Percentiles rank a stretch among this genome's conserved stretches.
phyloP scores from a whole-genome alignment of 179 eudicot species.

The Actinidia polygama region DNA sequence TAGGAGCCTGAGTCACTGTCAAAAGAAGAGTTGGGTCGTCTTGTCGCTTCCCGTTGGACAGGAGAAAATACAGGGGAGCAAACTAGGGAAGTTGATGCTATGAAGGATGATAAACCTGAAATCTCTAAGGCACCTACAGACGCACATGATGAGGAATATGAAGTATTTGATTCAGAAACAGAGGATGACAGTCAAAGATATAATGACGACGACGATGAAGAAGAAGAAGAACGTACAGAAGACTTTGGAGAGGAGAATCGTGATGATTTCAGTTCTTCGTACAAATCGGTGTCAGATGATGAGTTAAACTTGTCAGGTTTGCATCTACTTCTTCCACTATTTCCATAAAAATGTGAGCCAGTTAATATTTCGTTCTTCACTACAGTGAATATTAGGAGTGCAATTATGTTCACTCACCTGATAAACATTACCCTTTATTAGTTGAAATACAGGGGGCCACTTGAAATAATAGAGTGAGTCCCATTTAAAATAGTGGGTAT shows the following conservation, averaged over 20 bases:
- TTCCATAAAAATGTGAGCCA: background rate
- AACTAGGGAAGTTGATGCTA: conserved; percentile 43
- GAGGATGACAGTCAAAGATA: conserved; percentile 64
- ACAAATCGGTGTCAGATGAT: conserved; percentile 75
- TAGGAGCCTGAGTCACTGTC: conserved; percentile 69
- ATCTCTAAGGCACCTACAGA: conserved; percentile 44
- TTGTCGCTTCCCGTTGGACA: conserved; percentile 97
- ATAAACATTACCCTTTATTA: too few relatives aligned
- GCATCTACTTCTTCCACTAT: conserved; percentile 17
- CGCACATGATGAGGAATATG: conserved; percentile 66
- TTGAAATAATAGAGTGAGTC: too few relatives aligned
- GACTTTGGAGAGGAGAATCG: conserved; percentile 58
- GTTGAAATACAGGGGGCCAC: too few relatives aligned
- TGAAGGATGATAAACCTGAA: conserved; percentile 36
- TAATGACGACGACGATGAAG: conserved; percentile 60
- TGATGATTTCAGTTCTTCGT: conserved; percentile 56
- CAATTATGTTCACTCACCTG: too few relatives aligned
- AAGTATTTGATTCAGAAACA: conserved; percentile 70
- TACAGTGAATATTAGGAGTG: background rate
- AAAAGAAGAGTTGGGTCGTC: conserved; percentile 93
- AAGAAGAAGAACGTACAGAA: conserved; percentile 50
- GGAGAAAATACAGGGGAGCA: conserved; percentile 68
- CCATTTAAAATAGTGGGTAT: too few relatives aligned
- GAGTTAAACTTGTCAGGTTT: conserved; percentile 66
- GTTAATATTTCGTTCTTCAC: conserved; percentile 6